Evolutionary conservation across 768 basidiomycete genomes (phyloP).

Genomic region (Mycena albidolilacea): DNA sequence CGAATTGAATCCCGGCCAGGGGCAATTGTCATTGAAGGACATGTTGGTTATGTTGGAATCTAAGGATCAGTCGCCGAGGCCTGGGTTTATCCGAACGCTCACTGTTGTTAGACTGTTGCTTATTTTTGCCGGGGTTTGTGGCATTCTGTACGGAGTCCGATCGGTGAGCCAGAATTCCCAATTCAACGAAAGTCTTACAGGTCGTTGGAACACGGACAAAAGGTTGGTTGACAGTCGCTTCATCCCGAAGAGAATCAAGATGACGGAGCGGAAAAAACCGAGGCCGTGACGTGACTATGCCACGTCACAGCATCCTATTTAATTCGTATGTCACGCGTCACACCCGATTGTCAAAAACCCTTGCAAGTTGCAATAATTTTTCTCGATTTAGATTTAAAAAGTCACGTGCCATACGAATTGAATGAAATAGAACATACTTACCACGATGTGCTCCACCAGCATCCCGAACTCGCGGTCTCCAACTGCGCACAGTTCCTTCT

Average conservation of each 20-base stretch:
- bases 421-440: no score
- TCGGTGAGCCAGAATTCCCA: background rate
- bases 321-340: no score
- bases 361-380: no score
- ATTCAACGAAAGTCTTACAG: background rate
- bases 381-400: no score
- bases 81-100: background rate
- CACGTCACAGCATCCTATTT: background rate
- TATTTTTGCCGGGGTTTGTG: background rate
- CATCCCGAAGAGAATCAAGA: background rate
- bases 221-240: conserved; percentile 4
- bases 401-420: no score
- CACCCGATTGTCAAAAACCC: no score
- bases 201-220: background rate
- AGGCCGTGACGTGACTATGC: background rate
- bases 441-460: no score
- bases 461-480: no score
- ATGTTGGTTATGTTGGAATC: conserved; percentile 19
- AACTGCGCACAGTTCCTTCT: no score
- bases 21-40: conserved; percentile 7
- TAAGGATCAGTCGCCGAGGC: background rate
- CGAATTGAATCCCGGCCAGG: conserved; percentile 61
- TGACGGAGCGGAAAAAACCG: background rate
- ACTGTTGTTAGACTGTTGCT: background rate
- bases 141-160: background rate